Base-by-base conservation (phyloP, 2,329 filamentous ascomycete genomes). In the Aspergillus viridinutans region DNA sequence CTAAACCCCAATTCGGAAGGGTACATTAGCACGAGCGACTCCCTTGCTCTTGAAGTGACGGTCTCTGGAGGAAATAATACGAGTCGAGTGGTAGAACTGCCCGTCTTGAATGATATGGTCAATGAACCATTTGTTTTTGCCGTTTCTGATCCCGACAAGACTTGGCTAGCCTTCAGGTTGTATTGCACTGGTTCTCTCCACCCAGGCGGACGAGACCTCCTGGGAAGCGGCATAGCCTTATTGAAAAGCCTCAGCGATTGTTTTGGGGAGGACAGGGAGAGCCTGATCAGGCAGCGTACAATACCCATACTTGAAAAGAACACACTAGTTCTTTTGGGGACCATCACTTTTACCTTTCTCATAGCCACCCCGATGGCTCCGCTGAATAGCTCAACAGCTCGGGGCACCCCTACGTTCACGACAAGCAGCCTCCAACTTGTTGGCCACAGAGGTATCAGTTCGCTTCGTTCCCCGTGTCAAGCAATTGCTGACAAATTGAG, bases 311-410 rank as follows among this genome's bases (percentile, higher is more conserved):
- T 74, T 7, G 61, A 67, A 40, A 72, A 57, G 35, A 57, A 67
- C 5, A 68, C 62, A 1, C 64, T 72, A 59, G 54, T 64, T 17
- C 59, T 62, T 28, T 55, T 70, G 4, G 74, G 74, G 3, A 70
- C 64, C 1, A 63, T 75, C 6, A 67, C 72, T 25, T 72, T 76
- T 43, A 74, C 69, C 17, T 72, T 64, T 52, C 54, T 75, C 3
- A 63, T 76, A 23, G 40, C 40, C 5, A 59, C 42, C 23, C 54
- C 40, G n/a, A 51, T 50, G 54, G 38, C 35, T 21, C 12, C 35
- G 17, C 14, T 12, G 4, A 28, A 12, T 5, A 29, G 4, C 4
- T 40, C 2, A 4, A 25, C 25, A 20, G 7, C 3, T 35, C 35
- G 12, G 2, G 12, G 1, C 43, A 42, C 6, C 28, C 52, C 9